Conservation (phyloP, 176 grass and related monocot genomes). For the Phoenix dactylifera region DNA sequence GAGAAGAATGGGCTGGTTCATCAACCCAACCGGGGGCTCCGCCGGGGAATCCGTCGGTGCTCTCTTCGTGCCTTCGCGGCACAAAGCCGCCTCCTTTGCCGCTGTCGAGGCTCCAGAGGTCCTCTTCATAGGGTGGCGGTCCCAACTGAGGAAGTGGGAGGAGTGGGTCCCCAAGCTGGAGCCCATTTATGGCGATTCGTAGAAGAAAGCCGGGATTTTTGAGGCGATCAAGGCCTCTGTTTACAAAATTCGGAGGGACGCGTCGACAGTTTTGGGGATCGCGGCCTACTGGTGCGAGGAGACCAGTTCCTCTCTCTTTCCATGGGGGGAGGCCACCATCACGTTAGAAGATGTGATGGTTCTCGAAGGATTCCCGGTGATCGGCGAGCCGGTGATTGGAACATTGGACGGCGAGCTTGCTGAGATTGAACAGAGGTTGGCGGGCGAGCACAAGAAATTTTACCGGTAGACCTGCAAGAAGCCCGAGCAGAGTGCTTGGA, state of each 20-base stretch:
- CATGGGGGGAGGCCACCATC: conserved; percentile 85
- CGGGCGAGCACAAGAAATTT: conserved; percentile 62
- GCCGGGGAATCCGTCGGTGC: neutral
- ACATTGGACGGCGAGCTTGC: too few relatives aligned
- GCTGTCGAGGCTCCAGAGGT: conserved; percentile 37
- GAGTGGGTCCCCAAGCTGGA: conserved; percentile 72
- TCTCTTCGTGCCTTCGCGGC: conserved; percentile 5
- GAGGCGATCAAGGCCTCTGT: conserved; percentile 58
- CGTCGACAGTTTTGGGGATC: conserved; percentile 34
- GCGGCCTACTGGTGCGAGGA: conserved; percentile 54
- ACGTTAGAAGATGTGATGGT: conserved; percentile 52
- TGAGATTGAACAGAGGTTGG: too few relatives aligned
- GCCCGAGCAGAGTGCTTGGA: conserved; percentile 75
- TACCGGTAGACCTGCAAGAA: conserved; percentile 86
- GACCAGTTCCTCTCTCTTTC: conserved; percentile 63
- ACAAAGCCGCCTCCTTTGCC: conserved; percentile 12
- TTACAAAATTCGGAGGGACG: conserved; percentile 50
- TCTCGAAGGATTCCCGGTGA: conserved; percentile 42
- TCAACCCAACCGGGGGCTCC: conserved; percentile 9
- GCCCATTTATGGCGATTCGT: conserved; percentile 35
- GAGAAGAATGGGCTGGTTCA: conserved; percentile 29
- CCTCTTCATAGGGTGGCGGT: too few relatives aligned
- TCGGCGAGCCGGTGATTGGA: conserved; percentile 45
- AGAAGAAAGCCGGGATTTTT: conserved; percentile 56
- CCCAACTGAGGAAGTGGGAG: conserved; percentile 64